These are phyloP conservation scores for Stemphylium vesicarium DNA, from an alignment of 2,329 filamentous ascomycete genomes.

Conservation along the genomic window DNA sequence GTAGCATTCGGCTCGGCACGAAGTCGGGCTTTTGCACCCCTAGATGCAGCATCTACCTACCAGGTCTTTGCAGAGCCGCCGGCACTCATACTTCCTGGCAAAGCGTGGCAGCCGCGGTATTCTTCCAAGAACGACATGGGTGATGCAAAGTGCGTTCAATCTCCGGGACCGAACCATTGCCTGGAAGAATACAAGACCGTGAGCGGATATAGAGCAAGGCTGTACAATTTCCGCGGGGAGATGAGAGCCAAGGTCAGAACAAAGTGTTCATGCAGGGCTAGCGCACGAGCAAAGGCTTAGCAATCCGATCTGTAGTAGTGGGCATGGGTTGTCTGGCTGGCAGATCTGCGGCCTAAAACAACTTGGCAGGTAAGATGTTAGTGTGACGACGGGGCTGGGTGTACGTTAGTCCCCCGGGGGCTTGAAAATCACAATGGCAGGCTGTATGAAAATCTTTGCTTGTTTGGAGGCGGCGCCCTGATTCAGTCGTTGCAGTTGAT, in stretches of 20 bases:
- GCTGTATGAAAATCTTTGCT: slow-evolving; percentile 34
- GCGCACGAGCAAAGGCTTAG: slow-evolving; percentile 28
- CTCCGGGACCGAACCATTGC: slow-evolving; percentile 13
- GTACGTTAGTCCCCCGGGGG: slow-evolving; percentile 4
- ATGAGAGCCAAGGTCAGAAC: slow-evolving; percentile 39
- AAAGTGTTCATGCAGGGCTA: slow-evolving; percentile 39
- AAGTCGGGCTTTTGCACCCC: neutral
- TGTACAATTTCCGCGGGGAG: slow-evolving; percentile 26
- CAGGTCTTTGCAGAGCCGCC: slow-evolving; percentile 22
- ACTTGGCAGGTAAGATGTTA: slow-evolving; percentile 14
- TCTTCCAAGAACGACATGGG: slow-evolving; percentile 23
- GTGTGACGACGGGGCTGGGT: slow-evolving; percentile 10
- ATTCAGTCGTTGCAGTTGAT: slow-evolving; percentile 22
- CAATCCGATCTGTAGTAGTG: slow-evolving; percentile 17
- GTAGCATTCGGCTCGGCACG: neutral
- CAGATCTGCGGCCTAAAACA: slow-evolving; percentile 29
- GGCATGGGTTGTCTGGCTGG: slow-evolving; percentile 17
- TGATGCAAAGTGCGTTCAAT: slow-evolving; percentile 26
- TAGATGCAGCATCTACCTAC: neutral
- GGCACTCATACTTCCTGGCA: slow-evolving; percentile 23
- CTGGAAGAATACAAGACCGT: slow-evolving; percentile 13
- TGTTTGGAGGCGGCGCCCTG: slow-evolving; percentile 20
- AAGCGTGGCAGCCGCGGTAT: slow-evolving; percentile 9
- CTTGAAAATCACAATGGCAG: slow-evolving; percentile 18
- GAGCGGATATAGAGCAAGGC: slow-evolving; percentile 20